Evolutionary conservation across 2,329 filamentous ascomycete species (phyloP), one percentile per base, ranked within the genome.

Genomic region (Ascomycota sp.): DNA sequence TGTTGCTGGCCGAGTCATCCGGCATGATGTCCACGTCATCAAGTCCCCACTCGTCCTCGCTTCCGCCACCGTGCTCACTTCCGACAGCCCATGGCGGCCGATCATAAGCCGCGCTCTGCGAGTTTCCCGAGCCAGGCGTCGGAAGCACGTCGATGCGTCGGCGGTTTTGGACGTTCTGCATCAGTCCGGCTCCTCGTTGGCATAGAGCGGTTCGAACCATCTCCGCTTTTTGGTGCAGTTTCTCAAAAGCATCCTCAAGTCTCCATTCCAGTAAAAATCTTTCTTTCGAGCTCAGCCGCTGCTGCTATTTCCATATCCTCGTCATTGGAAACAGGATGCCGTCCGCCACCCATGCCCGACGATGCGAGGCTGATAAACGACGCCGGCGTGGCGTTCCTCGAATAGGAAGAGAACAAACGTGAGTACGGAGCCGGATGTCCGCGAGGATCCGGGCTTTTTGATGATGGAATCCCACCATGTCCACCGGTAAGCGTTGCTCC

Each of bases 181-280:
- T 67, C 4, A 95, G 59, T 2, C 81, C 85, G 1, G 82, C 81
- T 10, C 75, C 74, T 25, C 86, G 77, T 46, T 89, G 78, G 5
- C 85, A 75, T 5, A 95, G 62, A 1, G 75, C 69, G 15, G 69
- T 73, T 5, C 86, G 74, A 11, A 94, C 79, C 12, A 63, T 52
- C 53, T 94, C 83, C 2, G 86, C 86, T 43, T 75, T 76, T 39
- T 71, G 67, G 47, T 95, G 86, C n/a, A 95, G 62, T 20, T 70
- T 72, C 55, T 95, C 86, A 42, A 95, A 94, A 0, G 85, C 83
- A 45, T 94, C 82, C 51, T 95, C 86, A 17, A 95, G 65, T 74
- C 53, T 95, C 86, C 86, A 95, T 95, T 36, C 85, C 81, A 22
- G 72, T 65, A 53, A 86, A 94, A 33, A 95, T 92, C 44, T 93